Conservation (phyloP, 2,329 filamentous ascomycete genomes). For the Diplodia sapinea region DNA sequence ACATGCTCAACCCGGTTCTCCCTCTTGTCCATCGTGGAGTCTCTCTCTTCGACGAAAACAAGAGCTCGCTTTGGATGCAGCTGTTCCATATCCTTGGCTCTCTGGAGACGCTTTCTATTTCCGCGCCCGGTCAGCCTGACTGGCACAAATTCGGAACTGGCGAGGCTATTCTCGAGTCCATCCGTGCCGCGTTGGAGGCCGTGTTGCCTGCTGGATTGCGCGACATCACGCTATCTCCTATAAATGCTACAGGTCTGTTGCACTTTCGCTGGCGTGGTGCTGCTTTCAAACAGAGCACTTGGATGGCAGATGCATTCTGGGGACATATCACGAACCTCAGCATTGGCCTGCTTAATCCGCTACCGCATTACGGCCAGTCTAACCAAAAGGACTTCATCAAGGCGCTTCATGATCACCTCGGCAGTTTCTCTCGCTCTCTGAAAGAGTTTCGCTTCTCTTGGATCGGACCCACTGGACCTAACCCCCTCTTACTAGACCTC, state of each 20-base stretch:
- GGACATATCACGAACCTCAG: not conserved
- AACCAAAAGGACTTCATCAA: constrained; percentile 24
- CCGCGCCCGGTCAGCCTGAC: constrained; percentile 4
- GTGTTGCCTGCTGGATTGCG: not conserved
- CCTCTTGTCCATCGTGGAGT: not conserved
- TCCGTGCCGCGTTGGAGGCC: constrained; percentile 26
- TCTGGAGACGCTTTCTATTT: not conserved
- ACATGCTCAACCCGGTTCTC: not conserved
- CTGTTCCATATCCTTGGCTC: not conserved
- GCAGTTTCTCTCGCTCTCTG: constrained; percentile 15
- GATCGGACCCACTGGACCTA: constrained; percentile 19
- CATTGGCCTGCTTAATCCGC: constrained; percentile 23
- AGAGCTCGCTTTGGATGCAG: constrained; percentile 1
- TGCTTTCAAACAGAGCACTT: not conserved
- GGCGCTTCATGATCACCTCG: constrained; percentile 25
- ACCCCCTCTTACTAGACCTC: constrained; percentile 21
- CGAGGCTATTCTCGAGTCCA: constrained; percentile 11
- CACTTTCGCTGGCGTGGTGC: constrained; percentile 24
- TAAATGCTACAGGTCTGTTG: constrained; percentile 14
- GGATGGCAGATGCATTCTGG: constrained; percentile 19
- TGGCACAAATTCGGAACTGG: constrained; percentile 3
- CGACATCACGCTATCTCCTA: constrained; percentile 16
- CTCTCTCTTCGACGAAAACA: not conserved
- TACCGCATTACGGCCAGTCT: not conserved
- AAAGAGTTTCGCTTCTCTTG: constrained; percentile 20